Percentiles rank a stretch among this genome's conserved stretches.
These are phyloP conservation scores for Trichoderma oligosporum DNA, from an alignment of 2,329 filamentous ascomycete species.

Conservation along the genomic window DNA sequence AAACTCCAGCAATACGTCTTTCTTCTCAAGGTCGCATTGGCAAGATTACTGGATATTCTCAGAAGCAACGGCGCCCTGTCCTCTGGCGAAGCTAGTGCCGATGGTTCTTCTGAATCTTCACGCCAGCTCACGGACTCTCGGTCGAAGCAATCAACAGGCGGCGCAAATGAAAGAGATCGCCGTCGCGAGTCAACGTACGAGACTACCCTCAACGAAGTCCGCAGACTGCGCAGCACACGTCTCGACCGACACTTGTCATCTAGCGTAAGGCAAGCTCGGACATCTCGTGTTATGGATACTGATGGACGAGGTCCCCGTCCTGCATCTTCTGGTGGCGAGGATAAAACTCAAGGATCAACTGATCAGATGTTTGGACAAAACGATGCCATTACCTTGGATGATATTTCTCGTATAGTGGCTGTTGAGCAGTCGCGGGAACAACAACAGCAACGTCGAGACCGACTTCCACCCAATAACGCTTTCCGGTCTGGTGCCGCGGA, in stretches of 20 bases:
- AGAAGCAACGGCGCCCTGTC: conserved; percentile 78
- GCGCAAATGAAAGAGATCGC: conserved; percentile 51
- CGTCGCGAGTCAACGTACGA: conserved; percentile 77
- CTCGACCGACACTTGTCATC: conserved; percentile 93
- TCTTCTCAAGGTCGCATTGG: conserved; percentile 84
- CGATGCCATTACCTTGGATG: conserved; percentile 88
- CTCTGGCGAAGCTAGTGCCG: conserved; percentile 57
- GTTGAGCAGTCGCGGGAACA: conserved; percentile 93
- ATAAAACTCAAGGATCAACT: conserved; percentile 53
- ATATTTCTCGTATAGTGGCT: conserved; percentile 93
- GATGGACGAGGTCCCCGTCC: conserved; percentile 62
- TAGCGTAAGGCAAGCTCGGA: conserved; percentile 83
- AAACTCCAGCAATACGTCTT: conserved; percentile 95
- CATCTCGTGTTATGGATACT: conserved; percentile 81
- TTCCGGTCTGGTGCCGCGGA: conserved; percentile 52
- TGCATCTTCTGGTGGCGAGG: conserved; percentile 65
- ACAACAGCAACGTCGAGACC: conserved; percentile 67
- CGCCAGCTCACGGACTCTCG: conserved; percentile 61
- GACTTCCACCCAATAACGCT: conserved; percentile 55
- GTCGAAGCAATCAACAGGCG: conserved; percentile 66
- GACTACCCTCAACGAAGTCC: conserved; percentile 93
- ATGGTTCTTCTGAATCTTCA: conserved; percentile 49
- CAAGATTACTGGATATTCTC: conserved; percentile 81
- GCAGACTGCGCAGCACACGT: conserved; percentile 83
- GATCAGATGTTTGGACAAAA: conserved; percentile 85